Percentiles rank a stretch among this genome's conserved stretches.
Evolutionary conservation across 768 basidiomycete genomes (phyloP).

Genomic region (Tephrocybe sp.): DNA sequence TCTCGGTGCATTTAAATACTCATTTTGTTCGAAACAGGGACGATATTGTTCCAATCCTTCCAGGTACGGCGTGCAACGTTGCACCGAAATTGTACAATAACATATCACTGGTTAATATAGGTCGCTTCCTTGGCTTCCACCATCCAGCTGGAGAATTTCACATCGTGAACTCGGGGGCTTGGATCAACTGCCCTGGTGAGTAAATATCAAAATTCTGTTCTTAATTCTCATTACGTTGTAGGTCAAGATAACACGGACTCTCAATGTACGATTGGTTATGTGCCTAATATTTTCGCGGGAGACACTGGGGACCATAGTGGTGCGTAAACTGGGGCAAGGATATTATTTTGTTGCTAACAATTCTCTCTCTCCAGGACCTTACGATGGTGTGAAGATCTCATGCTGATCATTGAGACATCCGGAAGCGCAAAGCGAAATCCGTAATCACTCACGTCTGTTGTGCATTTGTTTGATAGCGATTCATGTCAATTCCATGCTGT

Average conservation of each 20-base stretch:
- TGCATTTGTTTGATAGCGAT: no score
- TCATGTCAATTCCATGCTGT: no score
- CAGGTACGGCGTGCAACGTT: conserved; percentile 15
- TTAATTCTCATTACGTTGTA: neutral
- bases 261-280: conserved; percentile 19
- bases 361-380: conserved; percentile 10
- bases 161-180: conserved; percentile 17
- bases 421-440: no score
- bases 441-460: no score
- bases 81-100: neutral
- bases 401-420: conserved; percentile 10
- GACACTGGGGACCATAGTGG: conserved; percentile 16
- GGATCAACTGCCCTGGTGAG: conserved; percentile 21
- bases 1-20: neutral
- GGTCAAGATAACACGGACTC: conserved; percentile 21
- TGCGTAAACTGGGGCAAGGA: neutral
- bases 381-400: conserved; percentile 17
- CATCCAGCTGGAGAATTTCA: conserved; percentile 35
- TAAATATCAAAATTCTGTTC: neutral
- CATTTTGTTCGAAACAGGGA: conserved; percentile 12
- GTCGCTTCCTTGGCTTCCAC: conserved; percentile 33
- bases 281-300: conserved; percentile 18
- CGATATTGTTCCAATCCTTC: conserved; percentile 31
- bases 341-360: neutral
- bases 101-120: conserved; percentile 6